Conservation (phyloP, 148 eudicot genomes). For the Polygonum maritimum region DNA sequence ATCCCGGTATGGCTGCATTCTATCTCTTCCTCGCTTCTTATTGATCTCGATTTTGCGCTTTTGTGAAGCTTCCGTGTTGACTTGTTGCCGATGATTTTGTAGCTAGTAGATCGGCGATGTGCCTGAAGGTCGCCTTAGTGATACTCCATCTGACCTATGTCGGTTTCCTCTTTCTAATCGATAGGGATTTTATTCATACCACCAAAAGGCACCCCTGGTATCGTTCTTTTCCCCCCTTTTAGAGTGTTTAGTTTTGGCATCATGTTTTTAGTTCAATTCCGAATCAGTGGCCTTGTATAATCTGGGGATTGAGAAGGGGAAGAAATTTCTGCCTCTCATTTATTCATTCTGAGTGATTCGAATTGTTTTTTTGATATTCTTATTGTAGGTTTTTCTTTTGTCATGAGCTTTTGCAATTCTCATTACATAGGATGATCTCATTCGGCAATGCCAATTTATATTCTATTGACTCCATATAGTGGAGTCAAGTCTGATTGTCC, state of each 20-base stretch:
- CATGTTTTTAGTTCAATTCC: background rate
- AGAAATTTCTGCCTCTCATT: background rate
- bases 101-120: conserved; percentile 70
- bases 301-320: background rate
- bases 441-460: background rate
- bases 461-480: background rate
- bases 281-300: background rate
- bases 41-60: background rate
- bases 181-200: conserved; percentile 38
- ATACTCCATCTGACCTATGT: conserved; percentile 48
- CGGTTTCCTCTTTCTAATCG: conserved; percentile 41
- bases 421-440: background rate
- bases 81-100: conserved; percentile 10
- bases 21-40: background rate
- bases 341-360: background rate
- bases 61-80: background rate
- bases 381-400: background rate
- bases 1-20: background rate
- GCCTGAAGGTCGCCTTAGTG: conserved; percentile 56
- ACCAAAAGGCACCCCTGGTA: conserved; percentile 62
- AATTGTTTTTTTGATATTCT: background rate
- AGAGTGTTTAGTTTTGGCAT: background rate
- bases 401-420: background rate
- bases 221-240: background rate
- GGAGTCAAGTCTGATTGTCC: background rate